Conservation (phyloP, 2,329 filamentous ascomycete genomes). For the Neofusicoccum ribis region DNA sequence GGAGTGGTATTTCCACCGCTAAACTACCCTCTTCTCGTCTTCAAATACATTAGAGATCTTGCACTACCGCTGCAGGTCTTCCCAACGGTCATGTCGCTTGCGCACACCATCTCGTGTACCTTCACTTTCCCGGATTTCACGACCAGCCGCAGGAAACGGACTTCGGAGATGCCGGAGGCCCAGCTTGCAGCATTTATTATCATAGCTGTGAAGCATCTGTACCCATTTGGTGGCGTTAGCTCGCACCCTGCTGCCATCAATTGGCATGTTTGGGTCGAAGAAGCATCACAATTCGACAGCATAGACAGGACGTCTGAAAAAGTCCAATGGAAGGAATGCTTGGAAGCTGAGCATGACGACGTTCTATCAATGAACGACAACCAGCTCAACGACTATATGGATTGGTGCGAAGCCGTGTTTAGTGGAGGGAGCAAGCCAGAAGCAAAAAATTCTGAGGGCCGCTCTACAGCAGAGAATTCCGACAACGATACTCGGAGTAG, state of each 20-base stretch:
- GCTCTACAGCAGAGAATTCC: no score
- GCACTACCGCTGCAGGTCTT: conserved; percentile 73
- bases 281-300: neutral
- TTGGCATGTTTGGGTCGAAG: conserved; percentile 67
- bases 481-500: no score
- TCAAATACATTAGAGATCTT: conserved; percentile 69
- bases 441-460: no score
- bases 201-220: conserved; percentile 75
- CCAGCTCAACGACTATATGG: no score
- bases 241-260: conserved; percentile 50
- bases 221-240: conserved; percentile 57
- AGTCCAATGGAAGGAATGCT: conserved; percentile 38
- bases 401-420: no score
- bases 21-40: conserved; percentile 68
- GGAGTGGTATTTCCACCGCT: conserved; percentile 70
- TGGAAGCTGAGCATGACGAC: no score
- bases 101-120: conserved; percentile 51
- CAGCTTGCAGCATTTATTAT: conserved; percentile 70
- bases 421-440: no score
- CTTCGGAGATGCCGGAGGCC: conserved; percentile 61
- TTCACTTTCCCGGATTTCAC: conserved; percentile 58
- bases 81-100: conserved; percentile 59
- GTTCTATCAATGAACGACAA: no score
- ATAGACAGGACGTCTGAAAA: conserved; percentile 7
- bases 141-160: conserved; percentile 14